Conservation (phyloP, 139 green algal species). For the Deuterostichococcus epilithicus region DNA sequence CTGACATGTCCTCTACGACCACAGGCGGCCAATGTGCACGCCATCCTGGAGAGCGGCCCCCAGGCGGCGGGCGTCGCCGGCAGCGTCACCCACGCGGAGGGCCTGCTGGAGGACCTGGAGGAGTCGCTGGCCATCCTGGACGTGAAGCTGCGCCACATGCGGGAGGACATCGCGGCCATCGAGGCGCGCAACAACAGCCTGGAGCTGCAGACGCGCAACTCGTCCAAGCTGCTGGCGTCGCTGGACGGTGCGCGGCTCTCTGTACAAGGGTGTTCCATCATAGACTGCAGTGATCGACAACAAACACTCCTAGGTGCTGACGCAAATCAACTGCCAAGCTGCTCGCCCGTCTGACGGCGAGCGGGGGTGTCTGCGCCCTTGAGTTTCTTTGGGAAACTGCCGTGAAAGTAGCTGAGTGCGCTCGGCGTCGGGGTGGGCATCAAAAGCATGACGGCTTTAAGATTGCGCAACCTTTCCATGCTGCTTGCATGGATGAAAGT, state of each 20-base stretch:
- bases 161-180: conserved; percentile 42
- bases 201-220: conserved; percentile 48
- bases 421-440: too few relatives aligned
- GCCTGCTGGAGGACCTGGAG: conserved; percentile 48
- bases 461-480: conserved; percentile 38
- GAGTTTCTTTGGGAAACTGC: too few relatives aligned
- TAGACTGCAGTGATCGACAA: too few relatives aligned
- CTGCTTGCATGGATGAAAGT: conserved; percentile 37
- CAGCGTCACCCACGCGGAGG: conserved; percentile 20
- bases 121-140: conserved; percentile 48
- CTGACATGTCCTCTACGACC: background rate
- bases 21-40: conserved; percentile 48
- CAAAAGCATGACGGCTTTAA: too few relatives aligned
- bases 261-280: too few relatives aligned
- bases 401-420: too few relatives aligned
- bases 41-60: conserved; percentile 36
- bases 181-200: conserved; percentile 53
- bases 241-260: conserved; percentile 19
- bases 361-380: too few relatives aligned
- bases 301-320: too few relatives aligned
- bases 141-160: conserved; percentile 43
- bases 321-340: too few relatives aligned
- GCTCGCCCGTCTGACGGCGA: too few relatives aligned
- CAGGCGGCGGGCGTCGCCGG: conserved; percentile 23
- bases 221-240: conserved; percentile 31